These are phyloP conservation scores for Platanthera guangdongensis DNA, from an alignment of 106 monocot genomes.

Conservation along the genomic window DNA sequence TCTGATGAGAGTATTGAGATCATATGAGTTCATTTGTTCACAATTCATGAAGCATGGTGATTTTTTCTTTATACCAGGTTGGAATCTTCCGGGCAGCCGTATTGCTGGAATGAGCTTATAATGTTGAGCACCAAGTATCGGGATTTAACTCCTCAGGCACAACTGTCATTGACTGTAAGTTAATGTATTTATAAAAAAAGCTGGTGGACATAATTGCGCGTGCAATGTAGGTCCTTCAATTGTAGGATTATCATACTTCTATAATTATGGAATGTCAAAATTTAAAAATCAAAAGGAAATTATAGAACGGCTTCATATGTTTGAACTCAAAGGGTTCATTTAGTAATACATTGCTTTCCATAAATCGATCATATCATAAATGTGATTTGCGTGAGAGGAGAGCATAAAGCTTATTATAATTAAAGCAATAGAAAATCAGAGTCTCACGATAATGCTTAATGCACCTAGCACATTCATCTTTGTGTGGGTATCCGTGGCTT, in stretches of 20 bases:
- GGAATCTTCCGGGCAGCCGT: conserved; percentile 64
- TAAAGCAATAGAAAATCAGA: too few species aligned
- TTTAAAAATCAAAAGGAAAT: background rate
- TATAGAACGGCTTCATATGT: background rate
- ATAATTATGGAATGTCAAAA: background rate
- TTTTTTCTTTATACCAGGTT: conserved; percentile 35
- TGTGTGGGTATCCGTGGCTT: background rate
- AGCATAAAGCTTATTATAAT: too few species aligned
- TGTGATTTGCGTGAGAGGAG: too few species aligned
- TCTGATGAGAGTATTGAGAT: background rate
- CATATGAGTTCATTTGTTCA: background rate
- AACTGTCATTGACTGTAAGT: conserved; percentile 81
- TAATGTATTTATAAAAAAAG: background rate
- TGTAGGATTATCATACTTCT: background rate
- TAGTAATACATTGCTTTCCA: background rate
- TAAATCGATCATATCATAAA: background rate
- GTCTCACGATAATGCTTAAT: too few species aligned
- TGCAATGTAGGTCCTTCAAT: background rate
- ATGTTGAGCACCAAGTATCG: conserved; percentile 85
- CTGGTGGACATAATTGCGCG: background rate
- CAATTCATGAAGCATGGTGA: background rate
- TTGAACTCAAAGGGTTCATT: background rate
- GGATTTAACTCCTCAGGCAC: conserved; percentile 81
- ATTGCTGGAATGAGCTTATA: conserved; percentile 87
- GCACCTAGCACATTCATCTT: background rate